phyloP scores from a whole-genome alignment of 345 rosid genomes.

The Eucalyptus pauciflora region DNA sequence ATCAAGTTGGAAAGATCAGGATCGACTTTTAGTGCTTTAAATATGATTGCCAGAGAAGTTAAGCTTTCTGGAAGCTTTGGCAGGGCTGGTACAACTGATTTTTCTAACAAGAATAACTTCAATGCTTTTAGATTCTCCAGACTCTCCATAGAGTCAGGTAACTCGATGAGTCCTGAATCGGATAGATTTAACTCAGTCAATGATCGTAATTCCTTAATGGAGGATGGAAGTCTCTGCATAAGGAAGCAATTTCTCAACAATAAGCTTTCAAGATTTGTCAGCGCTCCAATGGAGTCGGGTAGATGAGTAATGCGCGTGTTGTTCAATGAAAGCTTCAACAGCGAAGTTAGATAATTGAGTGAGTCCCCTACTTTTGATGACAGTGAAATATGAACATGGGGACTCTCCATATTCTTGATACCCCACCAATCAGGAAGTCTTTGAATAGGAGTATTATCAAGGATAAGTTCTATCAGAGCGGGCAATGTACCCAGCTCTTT shows the following conservation, averaged over 20 bases:
- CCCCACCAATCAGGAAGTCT: background rate
- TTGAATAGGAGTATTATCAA: fast-evolving
- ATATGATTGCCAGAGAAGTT: background rate
- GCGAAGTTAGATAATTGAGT: background rate
- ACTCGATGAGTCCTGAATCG: background rate
- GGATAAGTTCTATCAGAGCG: background rate
- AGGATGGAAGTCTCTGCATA: background rate
- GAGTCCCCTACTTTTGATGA: background rate
- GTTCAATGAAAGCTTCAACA: background rate
- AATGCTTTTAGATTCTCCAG: background rate
- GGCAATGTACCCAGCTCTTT: background rate
- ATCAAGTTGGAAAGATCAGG: background rate
- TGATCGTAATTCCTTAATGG: background rate
- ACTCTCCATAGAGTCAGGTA: background rate
- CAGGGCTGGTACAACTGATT: too few relatives aligned
- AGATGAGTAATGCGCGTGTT: fast-evolving
- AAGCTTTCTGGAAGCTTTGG: background rate
- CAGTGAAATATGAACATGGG: background rate
- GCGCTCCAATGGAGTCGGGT: background rate
- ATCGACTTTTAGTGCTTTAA: background rate
- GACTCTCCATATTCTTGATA: background rate
- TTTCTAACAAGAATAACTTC: background rate
- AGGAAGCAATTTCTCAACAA: background rate
- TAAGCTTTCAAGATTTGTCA: background rate
- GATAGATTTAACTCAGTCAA: background rate